A percentile compares a stretch with the other conserved stretches of the same genome.
Evolutionary conservation across 345 rosid species (phyloP).

Genomic region (Eutrema japonicum): DNA sequence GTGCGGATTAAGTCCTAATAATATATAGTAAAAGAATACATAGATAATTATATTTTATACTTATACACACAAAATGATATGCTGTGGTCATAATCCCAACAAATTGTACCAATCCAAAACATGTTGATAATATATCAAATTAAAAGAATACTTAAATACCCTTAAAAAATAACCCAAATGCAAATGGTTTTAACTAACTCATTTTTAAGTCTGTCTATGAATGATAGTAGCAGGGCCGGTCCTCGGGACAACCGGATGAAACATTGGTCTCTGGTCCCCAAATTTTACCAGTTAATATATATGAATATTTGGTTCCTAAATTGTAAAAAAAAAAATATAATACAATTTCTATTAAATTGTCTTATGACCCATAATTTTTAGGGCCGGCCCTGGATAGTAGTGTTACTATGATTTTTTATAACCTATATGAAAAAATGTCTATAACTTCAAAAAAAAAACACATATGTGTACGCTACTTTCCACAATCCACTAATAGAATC

Average conservation of each 20-base stretch:
- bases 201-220: not conserved
- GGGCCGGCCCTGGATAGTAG: too few species aligned
- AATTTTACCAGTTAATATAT: too few species aligned
- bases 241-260: too few species aligned
- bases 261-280: too few species aligned
- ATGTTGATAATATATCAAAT: not conserved
- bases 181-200: not conserved
- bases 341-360: too few species aligned
- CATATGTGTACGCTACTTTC: not conserved
- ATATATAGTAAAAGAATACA: not conserved
- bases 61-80: not conserved
- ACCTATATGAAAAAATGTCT: not conserved
- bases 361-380: too few species aligned
- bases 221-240: too few species aligned
- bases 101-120: not conserved
- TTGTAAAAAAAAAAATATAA: too few species aligned
- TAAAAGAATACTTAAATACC: not conserved
- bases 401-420: not conserved
- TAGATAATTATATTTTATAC: not conserved
- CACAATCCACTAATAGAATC: not conserved
- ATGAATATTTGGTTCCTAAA: too few species aligned
- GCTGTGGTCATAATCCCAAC: slow-evolving; percentile 6
- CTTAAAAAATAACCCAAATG: not conserved
- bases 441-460: not conserved
- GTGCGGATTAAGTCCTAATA: too few species aligned